A percentile compares a stretch with the other conserved stretches of the same genome.
Conservation (phyloP, 257 asterid genomes). For the Cynanchum wilfordii region DNA sequence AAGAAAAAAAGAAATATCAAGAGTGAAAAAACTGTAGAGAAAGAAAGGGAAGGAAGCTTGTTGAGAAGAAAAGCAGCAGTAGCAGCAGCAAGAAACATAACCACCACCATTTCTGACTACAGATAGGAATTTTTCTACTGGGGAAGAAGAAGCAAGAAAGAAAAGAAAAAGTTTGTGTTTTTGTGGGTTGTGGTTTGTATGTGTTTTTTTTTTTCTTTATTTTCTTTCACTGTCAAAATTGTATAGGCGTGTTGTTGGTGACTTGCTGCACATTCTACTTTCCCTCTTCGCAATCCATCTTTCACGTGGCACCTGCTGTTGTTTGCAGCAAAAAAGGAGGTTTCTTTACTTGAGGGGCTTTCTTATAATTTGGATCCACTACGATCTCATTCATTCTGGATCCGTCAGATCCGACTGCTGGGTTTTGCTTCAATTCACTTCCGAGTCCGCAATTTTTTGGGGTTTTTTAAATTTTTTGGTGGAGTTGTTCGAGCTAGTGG, state of each 20-base stretch:
- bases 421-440: not conserved
- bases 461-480: not conserved
- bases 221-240: slow-evolving; percentile 6
- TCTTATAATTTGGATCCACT: slow-evolving; percentile 20
- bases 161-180: not conserved
- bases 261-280: slow-evolving; percentile 28
- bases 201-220: too few species aligned
- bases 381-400: slow-evolving; percentile 18
- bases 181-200: too few species aligned
- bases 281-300: slow-evolving; percentile 36
- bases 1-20: slow-evolving; percentile 10
- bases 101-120: not conserved
- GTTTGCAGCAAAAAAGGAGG: slow-evolving; percentile 2
- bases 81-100: slow-evolving; percentile 12
- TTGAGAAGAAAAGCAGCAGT: slow-evolving; percentile 27
- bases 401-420: slow-evolving; percentile 21
- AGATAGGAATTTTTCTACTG: not conserved
- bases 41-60: slow-evolving; percentile 13
- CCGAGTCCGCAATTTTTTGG: not conserved
- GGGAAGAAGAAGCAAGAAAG: slow-evolving; percentile 2
- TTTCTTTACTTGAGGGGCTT: slow-evolving; percentile 12
- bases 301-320: slow-evolving; percentile 36
- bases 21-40: slow-evolving; percentile 1
- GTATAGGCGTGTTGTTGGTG: slow-evolving; percentile 10
- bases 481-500: slow-evolving; percentile 2